Evolutionary conservation across 352 stramenopile genomes (phyloP), one percentile per base, ranked within the genome.

Genomic region (Blastocystis sp.): DNA sequence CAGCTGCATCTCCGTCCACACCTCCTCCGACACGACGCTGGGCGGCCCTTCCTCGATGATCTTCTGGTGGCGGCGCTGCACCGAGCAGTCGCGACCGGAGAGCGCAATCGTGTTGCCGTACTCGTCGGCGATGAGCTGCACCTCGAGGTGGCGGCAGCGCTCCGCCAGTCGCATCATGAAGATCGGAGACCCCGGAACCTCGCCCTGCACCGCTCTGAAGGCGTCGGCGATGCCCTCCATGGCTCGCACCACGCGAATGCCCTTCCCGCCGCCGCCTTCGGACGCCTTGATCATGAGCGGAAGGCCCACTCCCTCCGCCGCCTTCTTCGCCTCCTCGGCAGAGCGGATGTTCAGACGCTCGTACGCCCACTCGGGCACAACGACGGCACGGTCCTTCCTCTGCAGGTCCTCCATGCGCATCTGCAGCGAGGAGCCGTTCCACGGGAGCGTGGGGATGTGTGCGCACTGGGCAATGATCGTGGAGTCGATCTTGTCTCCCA

Each of bases 211-310:
- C 87, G 98, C 96, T 57, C 97, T 93, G 93, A 97, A 99, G 40
- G 94, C 94, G 81, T 92, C 94, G 54, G 93, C 91, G 43, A 99
- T 94, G 87, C 98, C 93, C 38, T 95, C 94, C 60, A 93, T 90
- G 48, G 95, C n/a, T 0, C 14, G 68, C 34, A 84, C 79, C 92
- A 92, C 60, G 28, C 43, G 68, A 52, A 99, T 99, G 89, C 97
- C 97, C 90, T 99, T 99, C 87, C 97, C 97, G 69, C 97, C 97
- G 70, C 97, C 97, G 70, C 97, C 97, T 91, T 99, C 97, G 68
- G 92, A 97, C 42, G 97, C 97, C 91, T 99, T 99, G 91, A 99
- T 99, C 97, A 99, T 99, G 74, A 99, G 94, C 3, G 97, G 97
- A 90, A 98, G 98, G 45, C 97, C 97, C 91, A 99, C 98, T 81